Percentiles rank a stretch among this genome's conserved stretches.
Evolutionary conservation across 108 stramenopile species (phyloP).

Genomic region (Discostella pseudostelligera): DNA sequence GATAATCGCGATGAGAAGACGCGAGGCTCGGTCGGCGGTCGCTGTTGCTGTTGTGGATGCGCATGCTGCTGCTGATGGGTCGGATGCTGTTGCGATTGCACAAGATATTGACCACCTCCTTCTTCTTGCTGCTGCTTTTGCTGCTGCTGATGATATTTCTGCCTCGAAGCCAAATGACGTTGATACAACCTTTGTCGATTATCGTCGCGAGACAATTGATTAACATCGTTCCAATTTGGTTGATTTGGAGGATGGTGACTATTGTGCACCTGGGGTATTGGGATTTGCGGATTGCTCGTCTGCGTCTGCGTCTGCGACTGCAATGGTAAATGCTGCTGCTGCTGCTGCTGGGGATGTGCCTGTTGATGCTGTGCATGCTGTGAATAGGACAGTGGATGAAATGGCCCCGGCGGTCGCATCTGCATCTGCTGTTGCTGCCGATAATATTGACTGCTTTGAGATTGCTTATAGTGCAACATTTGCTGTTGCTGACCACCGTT

Average conservation of each 20-base stretch:
- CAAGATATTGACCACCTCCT: slow-evolving; percentile 1
- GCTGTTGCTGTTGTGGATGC: slow-evolving; percentile 4
- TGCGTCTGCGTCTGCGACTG: slow-evolving; percentile 2
- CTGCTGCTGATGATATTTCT: slow-evolving; percentile 18
- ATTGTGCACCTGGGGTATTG: no score
- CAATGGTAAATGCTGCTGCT: neutral
- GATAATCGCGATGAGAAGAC: neutral
- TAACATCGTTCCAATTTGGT: slow-evolving; percentile 34
- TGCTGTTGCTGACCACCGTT: neutral
- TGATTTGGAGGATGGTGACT: no score
- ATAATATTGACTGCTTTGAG: neutral
- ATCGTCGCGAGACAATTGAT: neutral
- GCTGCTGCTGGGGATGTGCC: slow-evolving; percentile 2
- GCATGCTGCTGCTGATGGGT: no score
- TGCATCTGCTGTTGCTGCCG: neutral
- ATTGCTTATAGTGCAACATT: neutral
- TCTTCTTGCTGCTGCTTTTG: slow-evolving; percentile 7
- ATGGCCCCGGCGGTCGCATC: neutral
- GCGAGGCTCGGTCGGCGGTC: neutral
- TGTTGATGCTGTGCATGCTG: neutral
- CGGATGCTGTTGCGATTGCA: neutral
- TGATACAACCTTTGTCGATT: slow-evolving; percentile 25
- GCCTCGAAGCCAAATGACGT: slow-evolving; percentile 14
- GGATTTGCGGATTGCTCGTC: no score
- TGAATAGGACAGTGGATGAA: neutral